phyloP scores from a whole-genome alignment of 2,329 filamentous ascomycete genomes.

The Pseudohalonectria lignicola region DNA sequence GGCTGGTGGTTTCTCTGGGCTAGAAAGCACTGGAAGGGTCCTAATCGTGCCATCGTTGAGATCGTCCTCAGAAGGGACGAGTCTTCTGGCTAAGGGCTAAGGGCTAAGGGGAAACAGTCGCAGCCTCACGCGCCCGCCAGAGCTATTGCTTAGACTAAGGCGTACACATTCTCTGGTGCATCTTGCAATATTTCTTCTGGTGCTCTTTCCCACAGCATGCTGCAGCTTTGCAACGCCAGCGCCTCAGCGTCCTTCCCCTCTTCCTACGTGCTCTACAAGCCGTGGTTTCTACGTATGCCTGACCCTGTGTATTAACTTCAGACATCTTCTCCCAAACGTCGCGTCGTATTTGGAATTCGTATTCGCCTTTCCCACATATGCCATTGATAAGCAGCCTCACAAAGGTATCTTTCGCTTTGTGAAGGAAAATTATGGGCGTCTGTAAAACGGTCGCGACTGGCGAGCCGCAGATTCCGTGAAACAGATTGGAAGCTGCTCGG shows the following conservation, averaged over 20 bases:
- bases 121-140: too few species aligned
- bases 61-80: too few species aligned
- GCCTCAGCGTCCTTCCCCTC: neutral
- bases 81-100: too few species aligned
- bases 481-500: neutral
- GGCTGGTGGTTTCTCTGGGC: constrained; percentile 6
- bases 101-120: too few species aligned
- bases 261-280: neutral
- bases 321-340: neutral
- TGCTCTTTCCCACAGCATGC: neutral
- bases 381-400: neutral
- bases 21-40: constrained; percentile 5
- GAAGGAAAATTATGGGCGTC: neutral
- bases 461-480: neutral
- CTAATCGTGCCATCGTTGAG: constrained; percentile 7
- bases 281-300: neutral
- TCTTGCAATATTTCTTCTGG: neutral
- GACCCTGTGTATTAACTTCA: neutral
- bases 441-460: neutral
- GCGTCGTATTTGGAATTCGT: neutral
- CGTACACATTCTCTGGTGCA: neutral
- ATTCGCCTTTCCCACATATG: neutral
- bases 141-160: too few species aligned
- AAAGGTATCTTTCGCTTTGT: neutral
- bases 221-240: neutral